These are phyloP conservation scores for Pichia nakasei DNA, from an alignment of 805 yeast genomes.

Conservation along the genomic window DNA sequence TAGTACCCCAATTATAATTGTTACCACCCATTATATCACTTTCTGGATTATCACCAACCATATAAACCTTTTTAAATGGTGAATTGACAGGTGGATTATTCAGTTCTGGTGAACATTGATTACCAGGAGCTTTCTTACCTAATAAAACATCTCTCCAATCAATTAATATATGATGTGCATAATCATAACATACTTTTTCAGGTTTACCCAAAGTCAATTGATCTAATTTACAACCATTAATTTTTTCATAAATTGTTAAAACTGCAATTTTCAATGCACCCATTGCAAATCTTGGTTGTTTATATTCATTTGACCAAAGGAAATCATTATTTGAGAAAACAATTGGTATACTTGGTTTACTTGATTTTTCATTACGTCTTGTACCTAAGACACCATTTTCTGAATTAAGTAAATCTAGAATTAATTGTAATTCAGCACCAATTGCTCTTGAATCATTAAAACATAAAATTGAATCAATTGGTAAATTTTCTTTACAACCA, in stretches of 20 bases:
- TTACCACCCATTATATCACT: conserved; percentile 89
- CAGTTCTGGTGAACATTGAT: conserved; percentile 34
- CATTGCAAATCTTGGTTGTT: conserved; percentile 77
- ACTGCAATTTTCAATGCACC: conserved; percentile 70
- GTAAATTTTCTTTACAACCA: conserved; percentile 25
- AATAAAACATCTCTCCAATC: conserved; percentile 37
- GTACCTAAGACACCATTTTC: conserved; percentile 60
- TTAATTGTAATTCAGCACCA: conserved; percentile 76
- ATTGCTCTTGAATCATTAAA: conserved; percentile 87
- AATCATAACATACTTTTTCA: conserved; percentile 66
- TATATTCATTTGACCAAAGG: conserved; percentile 80
- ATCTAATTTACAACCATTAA: conserved; percentile 34
- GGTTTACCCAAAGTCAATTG: conserved; percentile 77
- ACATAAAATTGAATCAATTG: conserved; percentile 69
- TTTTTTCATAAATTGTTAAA: conserved; percentile 44
- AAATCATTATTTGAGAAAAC: conserved; percentile 74
- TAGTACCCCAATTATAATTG: conserved; percentile 78
- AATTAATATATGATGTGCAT: conserved; percentile 64
- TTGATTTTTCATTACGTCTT: conserved; percentile 25
- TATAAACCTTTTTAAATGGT: conserved; percentile 60
- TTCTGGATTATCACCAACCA: conserved; percentile 97
- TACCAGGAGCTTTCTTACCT: conserved; percentile 12
- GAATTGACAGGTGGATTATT: conserved; percentile 30
- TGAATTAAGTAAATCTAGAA: conserved; percentile 61
- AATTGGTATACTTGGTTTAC: conserved; percentile 17